Conservation (phyloP, 176 grass and related monocot genomes). For the Zoysia japonica region DNA sequence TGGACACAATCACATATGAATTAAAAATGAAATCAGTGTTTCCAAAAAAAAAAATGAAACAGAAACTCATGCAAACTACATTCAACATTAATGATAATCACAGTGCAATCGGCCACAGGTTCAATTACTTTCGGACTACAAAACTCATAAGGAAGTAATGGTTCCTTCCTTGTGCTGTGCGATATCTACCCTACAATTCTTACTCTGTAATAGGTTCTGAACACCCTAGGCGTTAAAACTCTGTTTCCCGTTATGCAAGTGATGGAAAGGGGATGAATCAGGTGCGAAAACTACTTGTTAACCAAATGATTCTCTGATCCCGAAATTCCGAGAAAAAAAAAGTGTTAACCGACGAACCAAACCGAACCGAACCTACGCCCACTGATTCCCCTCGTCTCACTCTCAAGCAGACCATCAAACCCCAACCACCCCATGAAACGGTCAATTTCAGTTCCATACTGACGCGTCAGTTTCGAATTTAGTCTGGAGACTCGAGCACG, state of each 20-base stretch:
- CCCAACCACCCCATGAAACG: constrained; percentile 10
- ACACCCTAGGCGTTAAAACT: too few species aligned
- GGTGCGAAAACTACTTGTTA: neutral
- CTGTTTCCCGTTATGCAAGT: too few species aligned
- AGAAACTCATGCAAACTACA: too few species aligned
- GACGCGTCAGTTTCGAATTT: neutral
- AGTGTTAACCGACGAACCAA: neutral
- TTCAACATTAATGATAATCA: neutral
- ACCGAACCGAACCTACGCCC: neutral
- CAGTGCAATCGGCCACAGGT: neutral
- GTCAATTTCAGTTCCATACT: neutral
- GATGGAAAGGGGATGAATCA: neutral
- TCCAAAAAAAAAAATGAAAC: neutral
- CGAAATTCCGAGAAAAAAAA: neutral
- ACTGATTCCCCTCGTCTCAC: neutral
- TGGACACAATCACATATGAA: too few species aligned
- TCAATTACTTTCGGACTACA: neutral
- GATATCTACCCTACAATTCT: too few species aligned
- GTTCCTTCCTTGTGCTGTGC: neutral
- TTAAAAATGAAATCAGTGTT: neutral
- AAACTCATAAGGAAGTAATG: neutral
- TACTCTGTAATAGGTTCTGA: too few species aligned
- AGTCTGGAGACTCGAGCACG: neutral
- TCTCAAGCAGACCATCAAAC: constrained; percentile 29
- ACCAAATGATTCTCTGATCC: neutral